Percentiles rank a stretch among this genome's conserved stretches.
phyloP scores from a whole-genome alignment of 148 eudicot genomes.

The Rhododendron kiyosumense region DNA sequence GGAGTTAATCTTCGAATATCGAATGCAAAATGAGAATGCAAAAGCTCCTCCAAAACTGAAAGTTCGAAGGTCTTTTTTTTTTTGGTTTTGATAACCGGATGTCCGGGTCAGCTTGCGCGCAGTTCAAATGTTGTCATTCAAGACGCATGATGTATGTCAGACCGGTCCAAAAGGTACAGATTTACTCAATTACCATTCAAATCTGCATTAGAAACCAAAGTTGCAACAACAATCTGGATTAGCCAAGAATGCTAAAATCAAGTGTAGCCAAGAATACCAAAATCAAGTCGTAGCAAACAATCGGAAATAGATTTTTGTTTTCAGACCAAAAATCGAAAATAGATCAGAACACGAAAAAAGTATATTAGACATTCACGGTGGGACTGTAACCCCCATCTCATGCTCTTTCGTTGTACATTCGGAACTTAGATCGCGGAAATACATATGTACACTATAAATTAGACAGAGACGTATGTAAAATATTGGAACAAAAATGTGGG shows the following conservation, averaged over 20 bases:
- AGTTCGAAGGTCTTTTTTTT: too few species aligned
- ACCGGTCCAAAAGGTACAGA: too few species aligned
- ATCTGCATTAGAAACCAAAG: neutral
- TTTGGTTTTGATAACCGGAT: too few species aligned
- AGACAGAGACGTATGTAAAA: neutral
- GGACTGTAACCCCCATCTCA: neutral
- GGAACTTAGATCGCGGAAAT: neutral
- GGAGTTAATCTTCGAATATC: too few species aligned
- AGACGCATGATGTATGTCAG: too few species aligned
- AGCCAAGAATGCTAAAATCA: neutral
- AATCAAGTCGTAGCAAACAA: neutral
- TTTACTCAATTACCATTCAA: neutral
- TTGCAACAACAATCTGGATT: neutral
- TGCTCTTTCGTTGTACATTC: neutral
- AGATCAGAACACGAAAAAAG: neutral
- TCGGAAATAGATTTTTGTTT: neutral
- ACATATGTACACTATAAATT: neutral
- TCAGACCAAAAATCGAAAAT: neutral
- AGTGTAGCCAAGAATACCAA: neutral
- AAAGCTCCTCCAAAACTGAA: too few species aligned
- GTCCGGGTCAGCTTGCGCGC: too few species aligned
- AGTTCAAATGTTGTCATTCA: too few species aligned
- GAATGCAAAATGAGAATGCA: too few species aligned
- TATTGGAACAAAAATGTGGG: neutral
- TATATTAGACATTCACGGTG: neutral